Conservation (phyloP, 1,139 yeast species). For the Geotrichum bryndzae region DNA sequence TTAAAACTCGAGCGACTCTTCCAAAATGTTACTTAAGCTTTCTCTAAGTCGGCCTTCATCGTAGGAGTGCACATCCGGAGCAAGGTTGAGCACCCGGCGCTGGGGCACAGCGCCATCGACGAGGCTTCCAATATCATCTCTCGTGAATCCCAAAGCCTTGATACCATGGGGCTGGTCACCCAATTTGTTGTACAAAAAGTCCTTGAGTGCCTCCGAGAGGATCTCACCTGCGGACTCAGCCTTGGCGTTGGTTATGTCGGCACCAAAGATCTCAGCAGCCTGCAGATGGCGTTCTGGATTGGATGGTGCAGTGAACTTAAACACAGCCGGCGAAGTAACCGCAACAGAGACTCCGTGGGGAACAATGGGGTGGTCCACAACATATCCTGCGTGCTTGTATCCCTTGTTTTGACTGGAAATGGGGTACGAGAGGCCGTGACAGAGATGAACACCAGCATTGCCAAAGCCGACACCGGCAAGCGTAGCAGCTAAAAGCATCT, state of each 20-base stretch:
- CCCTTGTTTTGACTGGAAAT: constrained; percentile 38
- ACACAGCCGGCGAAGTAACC: constrained; percentile 40
- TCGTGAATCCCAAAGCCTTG: constrained; percentile 33
- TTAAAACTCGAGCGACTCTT: constrained; percentile 22
- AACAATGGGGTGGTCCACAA: constrained; percentile 36
- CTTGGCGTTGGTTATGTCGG: constrained; percentile 36
- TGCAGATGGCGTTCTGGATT: constrained; percentile 39
- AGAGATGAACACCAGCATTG: constrained; percentile 41
- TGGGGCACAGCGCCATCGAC: constrained; percentile 41
- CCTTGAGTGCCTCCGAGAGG: constrained; percentile 34
- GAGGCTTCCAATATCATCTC: constrained; percentile 33
- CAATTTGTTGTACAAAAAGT: constrained; percentile 34
- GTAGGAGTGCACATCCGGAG: constrained; percentile 31
- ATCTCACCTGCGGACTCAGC: constrained; percentile 39
- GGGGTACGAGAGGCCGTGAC: constrained; percentile 41
- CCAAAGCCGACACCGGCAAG: constrained; percentile 42
- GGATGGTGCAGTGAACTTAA: constrained; percentile 38
- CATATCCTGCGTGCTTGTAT: constrained; percentile 38
- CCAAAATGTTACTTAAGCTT: constrained; percentile 25
- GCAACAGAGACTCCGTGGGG: constrained; percentile 42
- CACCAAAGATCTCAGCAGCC: constrained; percentile 39
- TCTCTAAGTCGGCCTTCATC: constrained; percentile 31
- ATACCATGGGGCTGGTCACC: constrained; percentile 38
- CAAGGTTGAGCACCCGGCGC: constrained; percentile 36
- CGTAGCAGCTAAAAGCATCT: constrained; percentile 39